Evolutionary conservation across 1,284 basidiomycete species (phyloP).

Genomic region (Vanrija pseudolonga): DNA sequence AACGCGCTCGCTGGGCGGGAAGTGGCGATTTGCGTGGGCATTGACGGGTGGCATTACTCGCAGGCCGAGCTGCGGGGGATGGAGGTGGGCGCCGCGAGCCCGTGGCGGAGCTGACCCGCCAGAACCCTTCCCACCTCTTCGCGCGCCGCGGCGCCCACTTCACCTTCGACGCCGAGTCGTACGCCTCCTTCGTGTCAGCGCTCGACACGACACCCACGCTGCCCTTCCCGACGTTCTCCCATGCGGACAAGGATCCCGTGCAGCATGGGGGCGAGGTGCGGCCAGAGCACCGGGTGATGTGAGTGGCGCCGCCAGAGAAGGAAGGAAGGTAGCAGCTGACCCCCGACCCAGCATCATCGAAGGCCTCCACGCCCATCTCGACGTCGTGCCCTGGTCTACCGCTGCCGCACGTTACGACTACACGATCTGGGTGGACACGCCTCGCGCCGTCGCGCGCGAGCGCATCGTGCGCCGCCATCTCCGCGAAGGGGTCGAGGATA

Average conservation of each 20-base stretch:
- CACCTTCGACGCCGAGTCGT: constrained; percentile 8
- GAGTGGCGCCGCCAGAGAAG: not conserved
- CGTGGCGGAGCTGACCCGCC: not conserved
- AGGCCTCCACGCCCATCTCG: constrained; percentile 7
- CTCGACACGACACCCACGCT: not conserved
- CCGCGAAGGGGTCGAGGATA: constrained; percentile 7
- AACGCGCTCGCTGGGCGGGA: constrained; percentile 21
- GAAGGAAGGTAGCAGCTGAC: not conserved
- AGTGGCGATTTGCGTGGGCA: constrained; percentile 48
- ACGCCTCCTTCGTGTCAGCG: not conserved
- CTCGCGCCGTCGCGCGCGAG: not conserved
- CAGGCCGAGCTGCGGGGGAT: constrained; percentile 38
- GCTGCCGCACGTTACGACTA: constrained; percentile 7
- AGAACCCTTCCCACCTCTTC: constrained; percentile 5
- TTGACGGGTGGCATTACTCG: constrained; percentile 55
- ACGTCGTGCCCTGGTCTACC: constrained; percentile 4
- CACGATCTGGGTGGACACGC: constrained; percentile 8
- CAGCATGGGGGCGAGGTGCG: not conserved
- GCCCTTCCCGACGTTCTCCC: constrained; percentile 11
- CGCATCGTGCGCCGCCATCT: constrained; percentile 8
- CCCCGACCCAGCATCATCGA: constrained; percentile 7
- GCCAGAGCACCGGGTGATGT: constrained; percentile 4
- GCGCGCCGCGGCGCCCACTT: constrained; percentile 10
- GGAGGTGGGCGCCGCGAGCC: not conserved
- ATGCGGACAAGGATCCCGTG: constrained; percentile 11